Base-by-base conservation (phyloP, 257 asterid species). In the Penstemon newberryi region DNA sequence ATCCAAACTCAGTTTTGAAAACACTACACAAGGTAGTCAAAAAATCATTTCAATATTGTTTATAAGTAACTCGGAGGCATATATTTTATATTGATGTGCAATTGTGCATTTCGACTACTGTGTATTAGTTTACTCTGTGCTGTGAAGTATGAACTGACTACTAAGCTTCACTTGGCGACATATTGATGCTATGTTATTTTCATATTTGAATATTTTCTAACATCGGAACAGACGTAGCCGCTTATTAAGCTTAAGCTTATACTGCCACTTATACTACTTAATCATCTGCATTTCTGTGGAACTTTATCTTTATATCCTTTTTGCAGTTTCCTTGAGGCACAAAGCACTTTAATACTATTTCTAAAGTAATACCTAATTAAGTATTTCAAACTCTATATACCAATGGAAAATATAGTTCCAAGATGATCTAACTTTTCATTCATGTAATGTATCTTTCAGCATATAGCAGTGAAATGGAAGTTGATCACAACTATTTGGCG, bases 401-500 rank as follows among this genome's bases (percentile, higher is more conserved):
- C 4, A 12, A 6, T 66, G 36, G 13, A 9, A 47, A 36, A 33
- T 63, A 13, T 65, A 58, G 55, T 36, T 47, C 33, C 33, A 54
- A 7, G 68, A 46, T 15, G 43, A 38, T 7, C 8, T 40, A 60
- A 39, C 38, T 54, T 67, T 50, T 66, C 41, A 76, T 45, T 36
- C n/a, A 40, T 65, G 38, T 44, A 45, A 63, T 10, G 37, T 61
- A 13, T 68, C 25, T 11, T 65, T 61, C 84, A 83, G 96, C 75
- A 57, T 62, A 79, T 54, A 79, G 70, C 64, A 77, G 62, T 59
- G 72, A 71, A 65, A 56, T 69, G 77, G 78, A 82, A 79, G 82
- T 89, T 79, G 82, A 84, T 78, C 96, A 94, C 79, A 80, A 78
- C 71, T 83, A 82, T 77, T 76, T 94, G 83, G 98, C 93, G 38